Conservation (phyloP, 176 grass and related monocot genomes). For the Triticum timopheevii region DNA sequence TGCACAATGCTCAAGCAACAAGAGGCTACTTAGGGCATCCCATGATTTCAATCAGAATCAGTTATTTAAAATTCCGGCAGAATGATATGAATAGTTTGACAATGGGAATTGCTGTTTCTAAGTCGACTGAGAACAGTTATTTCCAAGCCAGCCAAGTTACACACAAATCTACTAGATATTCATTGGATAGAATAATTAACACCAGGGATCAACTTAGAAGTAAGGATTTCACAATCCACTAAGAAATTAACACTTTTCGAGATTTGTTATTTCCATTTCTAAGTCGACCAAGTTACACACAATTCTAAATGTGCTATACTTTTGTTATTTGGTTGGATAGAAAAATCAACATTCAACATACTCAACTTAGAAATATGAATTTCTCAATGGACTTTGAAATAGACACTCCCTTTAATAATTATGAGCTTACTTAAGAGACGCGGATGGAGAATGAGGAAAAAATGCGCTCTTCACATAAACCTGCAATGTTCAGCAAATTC, state of each 20-base stretch:
- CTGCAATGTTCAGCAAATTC: slow-evolving; percentile 31
- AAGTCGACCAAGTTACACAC: not conserved
- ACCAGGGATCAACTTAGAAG: not conserved
- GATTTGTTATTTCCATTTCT: not conserved
- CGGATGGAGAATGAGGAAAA: slow-evolving; percentile 81
- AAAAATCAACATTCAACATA: not conserved
- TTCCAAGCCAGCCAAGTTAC: not conserved
- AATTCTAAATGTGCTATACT: not conserved
- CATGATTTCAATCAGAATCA: not conserved
- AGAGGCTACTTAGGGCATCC: not conserved
- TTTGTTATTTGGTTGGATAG: not conserved
- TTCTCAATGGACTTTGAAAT: not conserved
- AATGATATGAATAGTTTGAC: not conserved
- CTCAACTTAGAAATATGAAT: not conserved
- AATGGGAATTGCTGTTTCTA: not conserved
- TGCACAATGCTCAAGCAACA: not conserved
- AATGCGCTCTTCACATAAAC: slow-evolving; percentile 87
- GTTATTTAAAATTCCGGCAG: not conserved
- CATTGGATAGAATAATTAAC: not conserved
- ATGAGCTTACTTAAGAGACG: slow-evolving; percentile 88
- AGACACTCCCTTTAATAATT: not conserved
- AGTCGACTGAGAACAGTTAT: not conserved
- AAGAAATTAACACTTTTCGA: not conserved
- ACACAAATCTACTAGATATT: not conserved
- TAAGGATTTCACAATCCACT: not conserved